Base-by-base conservation (phyloP, 2,329 filamentous ascomycete genomes). In the Aotearoamyces nothofagi region DNA sequence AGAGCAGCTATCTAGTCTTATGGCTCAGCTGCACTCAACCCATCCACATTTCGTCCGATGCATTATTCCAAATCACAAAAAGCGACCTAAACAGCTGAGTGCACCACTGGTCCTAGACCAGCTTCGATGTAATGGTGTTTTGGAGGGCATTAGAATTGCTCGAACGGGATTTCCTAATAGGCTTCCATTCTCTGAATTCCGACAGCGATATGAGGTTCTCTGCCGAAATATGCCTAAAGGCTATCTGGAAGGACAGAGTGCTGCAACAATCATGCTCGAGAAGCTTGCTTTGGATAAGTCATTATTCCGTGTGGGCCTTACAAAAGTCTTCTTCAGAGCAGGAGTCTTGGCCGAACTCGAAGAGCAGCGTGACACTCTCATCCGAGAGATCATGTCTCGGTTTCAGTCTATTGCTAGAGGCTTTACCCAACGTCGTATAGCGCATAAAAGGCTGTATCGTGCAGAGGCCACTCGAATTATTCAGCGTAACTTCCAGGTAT, bases 11-110 rank as follows among this genome's bases (percentile, higher is more conserved):
- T 81, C 84, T n/a, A 92, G 76, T 36, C 60, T 98, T 33, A 98
- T 98, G 90, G 65, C 67, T 9, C 84, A 96, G 46, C 68, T 98
- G 10, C 80, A 98, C 52, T 92, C 81, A 1, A 98, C 90, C 0
- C 90, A 98, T 50, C 92, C 92, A 33, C 90, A 98, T 53, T 98
- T 98, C 50, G 90, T 98, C 16, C 80, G 90, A 26, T 98, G 90
- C 50, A 98, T 98, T 37, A 65, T 98, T 34, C 92, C 90, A 3
- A 98, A 98, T 48, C 90, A 98, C 61, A 94, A 93, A 56, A 98
- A 98, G 56, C 70, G 77, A 14, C 83, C 90, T 1, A 98, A 98
- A 54, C 79, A 86, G 48, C 83, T 96, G 53, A 81, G 79, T 47
- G 82, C 81, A 3, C 71, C 84, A 3, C 69, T 98, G n/a, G 92